Percentiles rank a stretch among this genome's conserved stretches.
These are phyloP conservation scores for Komagataella ulmi DNA, from an alignment of 805 yeast genomes.

Conservation along the genomic window DNA sequence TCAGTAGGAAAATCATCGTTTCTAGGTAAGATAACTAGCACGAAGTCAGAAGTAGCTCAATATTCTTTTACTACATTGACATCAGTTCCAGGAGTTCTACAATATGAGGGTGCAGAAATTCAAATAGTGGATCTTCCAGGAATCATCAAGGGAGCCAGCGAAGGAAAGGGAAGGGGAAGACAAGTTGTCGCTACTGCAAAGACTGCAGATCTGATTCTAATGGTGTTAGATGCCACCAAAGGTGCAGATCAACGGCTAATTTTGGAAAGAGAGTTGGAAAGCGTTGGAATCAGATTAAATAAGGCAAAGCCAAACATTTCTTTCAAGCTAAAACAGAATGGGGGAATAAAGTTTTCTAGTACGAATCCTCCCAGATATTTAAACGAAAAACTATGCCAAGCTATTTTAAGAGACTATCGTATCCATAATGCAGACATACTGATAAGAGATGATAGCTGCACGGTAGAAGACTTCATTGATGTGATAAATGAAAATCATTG, in stretches of 20 bases:
- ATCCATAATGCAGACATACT: constrained; percentile 90
- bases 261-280: constrained; percentile 79
- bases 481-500: constrained; percentile 79
- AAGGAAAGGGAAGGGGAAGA: constrained; percentile 95
- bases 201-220: constrained; percentile 83
- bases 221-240: constrained; percentile 94
- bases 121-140: constrained; percentile 98
- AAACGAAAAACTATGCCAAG: constrained; percentile 67
- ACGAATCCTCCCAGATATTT: constrained; percentile 72
- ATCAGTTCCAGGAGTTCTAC: constrained; percentile 91
- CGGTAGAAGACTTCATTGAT: constrained; percentile 90
- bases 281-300: constrained; percentile 87
- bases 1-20: constrained; percentile 95
- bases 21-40: constrained; percentile 78
- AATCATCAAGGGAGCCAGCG: constrained; percentile 91
- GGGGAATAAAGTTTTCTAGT: constrained; percentile 79
- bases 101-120: constrained; percentile 92
- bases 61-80: constrained; percentile 95
- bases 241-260: constrained; percentile 81
- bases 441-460: constrained; percentile 76
- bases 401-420: constrained; percentile 73
- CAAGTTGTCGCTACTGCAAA: constrained; percentile 95
- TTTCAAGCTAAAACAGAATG: constrained; percentile 70
- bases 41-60: constrained; percentile 89
- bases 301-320: constrained; percentile 70